phyloP scores from a whole-genome alignment of 768 basidiomycete species.

The Suillus luteus region DNA sequence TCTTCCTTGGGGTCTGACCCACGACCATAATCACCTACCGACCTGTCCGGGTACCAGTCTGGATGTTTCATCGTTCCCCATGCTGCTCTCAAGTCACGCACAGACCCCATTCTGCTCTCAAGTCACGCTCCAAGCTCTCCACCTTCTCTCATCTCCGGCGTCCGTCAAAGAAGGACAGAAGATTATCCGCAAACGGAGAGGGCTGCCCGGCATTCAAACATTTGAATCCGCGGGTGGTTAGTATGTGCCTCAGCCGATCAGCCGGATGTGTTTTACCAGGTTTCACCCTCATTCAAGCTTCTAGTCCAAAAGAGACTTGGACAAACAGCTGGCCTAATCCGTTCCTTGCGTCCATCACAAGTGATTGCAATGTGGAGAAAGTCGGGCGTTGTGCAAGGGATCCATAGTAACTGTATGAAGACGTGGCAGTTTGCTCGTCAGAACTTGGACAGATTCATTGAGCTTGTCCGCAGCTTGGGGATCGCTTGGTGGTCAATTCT shows the following conservation, averaged over 20 bases:
- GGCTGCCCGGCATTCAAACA: neutral
- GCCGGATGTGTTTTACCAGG: neutral
- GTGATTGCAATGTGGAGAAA: neutral
- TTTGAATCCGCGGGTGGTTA: conserved; percentile 2
- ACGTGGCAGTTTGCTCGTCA: neutral
- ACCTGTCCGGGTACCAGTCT: neutral
- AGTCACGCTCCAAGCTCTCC: neutral
- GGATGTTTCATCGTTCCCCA: neutral
- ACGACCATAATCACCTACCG: neutral
- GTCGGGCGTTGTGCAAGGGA: neutral
- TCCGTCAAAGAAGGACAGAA: conserved; percentile 3
- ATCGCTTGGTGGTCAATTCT: neutral
- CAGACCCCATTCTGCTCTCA: neutral
- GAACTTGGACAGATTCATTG: neutral
- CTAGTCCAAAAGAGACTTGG: no score
- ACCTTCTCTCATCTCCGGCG: neutral
- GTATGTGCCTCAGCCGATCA: neutral
- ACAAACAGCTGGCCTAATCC: neutral
- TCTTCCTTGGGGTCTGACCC: neutral
- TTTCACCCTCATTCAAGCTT: no score
- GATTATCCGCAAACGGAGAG: neutral
- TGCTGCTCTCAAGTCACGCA: no score
- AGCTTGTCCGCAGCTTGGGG: neutral
- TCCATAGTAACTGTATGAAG: neutral
- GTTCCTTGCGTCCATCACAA: neutral